phyloP scores from a whole-genome alignment of 768 basidiomycete species.

The Mycena galericulata region DNA sequence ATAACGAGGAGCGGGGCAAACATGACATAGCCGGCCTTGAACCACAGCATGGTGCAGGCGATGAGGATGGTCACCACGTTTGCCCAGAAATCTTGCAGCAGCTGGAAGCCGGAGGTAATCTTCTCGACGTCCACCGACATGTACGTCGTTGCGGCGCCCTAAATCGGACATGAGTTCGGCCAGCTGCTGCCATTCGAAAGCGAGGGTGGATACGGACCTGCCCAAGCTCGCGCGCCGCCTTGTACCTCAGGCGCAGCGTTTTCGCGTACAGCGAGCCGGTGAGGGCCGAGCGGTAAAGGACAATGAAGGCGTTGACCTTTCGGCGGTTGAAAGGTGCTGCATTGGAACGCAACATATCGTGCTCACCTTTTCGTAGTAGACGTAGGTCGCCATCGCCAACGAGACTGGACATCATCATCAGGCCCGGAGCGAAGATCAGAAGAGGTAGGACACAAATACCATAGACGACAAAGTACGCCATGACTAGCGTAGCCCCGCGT shows the following conservation, averaged over 20 bases:
- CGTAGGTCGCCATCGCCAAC: conserved; percentile 13
- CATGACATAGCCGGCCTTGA: conserved; percentile 16
- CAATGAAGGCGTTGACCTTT: conserved; percentile 19
- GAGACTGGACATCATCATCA: conserved; percentile 9
- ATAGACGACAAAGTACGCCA: conserved; percentile 10
- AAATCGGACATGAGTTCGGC: background rate
- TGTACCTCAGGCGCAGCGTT: conserved; percentile 8
- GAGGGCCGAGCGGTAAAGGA: conserved; percentile 19
- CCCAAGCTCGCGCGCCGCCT: conserved; percentile 17
- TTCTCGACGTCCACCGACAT: conserved; percentile 25
- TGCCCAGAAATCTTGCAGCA: conserved; percentile 15
- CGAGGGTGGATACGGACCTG: background rate
- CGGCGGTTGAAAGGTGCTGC: background rate
- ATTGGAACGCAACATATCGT: conserved; percentile 4
- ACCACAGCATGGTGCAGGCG: conserved; percentile 18
- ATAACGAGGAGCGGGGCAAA: conserved; percentile 12
- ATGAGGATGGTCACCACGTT: conserved; percentile 1
- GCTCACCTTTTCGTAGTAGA: conserved; percentile 21
- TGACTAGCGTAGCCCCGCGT: conserved; percentile 6
- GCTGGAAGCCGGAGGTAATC: conserved; percentile 8
- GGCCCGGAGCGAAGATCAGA: background rate
- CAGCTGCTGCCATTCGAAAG: conserved; percentile 4
- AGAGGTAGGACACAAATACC: conserved; percentile 3
- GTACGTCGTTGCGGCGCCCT: conserved; percentile 26
- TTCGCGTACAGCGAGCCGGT: conserved; percentile 17